Percentiles rank a stretch among this genome's conserved stretches.
phyloP scores from a whole-genome alignment of 2,329 filamentous ascomycete genomes.

The Allantophomopsis cytisporea region DNA sequence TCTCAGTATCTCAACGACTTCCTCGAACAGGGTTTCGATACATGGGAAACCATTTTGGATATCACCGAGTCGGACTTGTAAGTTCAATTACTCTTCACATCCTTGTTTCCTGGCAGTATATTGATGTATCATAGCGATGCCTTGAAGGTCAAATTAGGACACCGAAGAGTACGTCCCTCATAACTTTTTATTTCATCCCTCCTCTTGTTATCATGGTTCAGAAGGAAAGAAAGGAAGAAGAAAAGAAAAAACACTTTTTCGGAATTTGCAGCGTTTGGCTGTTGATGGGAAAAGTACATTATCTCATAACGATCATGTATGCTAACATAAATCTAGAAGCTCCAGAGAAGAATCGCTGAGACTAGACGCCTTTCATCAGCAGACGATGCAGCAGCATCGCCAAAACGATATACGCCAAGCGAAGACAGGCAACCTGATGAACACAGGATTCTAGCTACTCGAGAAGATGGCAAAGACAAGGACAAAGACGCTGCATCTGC shows the following conservation, averaged over 20 bases:
- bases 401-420: conserved; percentile 25
- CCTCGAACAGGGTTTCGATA: conserved; percentile 69
- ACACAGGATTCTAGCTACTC: conserved; percentile 28
- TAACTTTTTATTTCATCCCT: no score
- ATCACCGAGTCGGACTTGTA: conserved; percentile 76
- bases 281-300: neutral
- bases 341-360: conserved; percentile 73
- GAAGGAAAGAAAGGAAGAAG: no score
- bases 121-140: conserved; percentile 37
- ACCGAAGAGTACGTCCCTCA: conserved; percentile 51
- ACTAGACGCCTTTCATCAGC: conserved; percentile 41
- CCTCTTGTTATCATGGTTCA: neutral
- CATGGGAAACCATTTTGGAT: conserved; percentile 72
- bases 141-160: conserved; percentile 66
- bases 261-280: no score
- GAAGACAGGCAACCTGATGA: conserved; percentile 46
- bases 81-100: neutral
- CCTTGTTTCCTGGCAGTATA: conserved; percentile 3
- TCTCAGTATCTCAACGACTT: conserved; percentile 64
- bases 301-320: neutral
- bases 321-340: conserved; percentile 32
- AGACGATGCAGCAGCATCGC: conserved; percentile 19
- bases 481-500: conserved; percentile 21
- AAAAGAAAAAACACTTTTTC: no score
- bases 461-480: conserved; percentile 23